Conservation (phyloP, 805 yeast species). For the Saturnispora silvae region DNA sequence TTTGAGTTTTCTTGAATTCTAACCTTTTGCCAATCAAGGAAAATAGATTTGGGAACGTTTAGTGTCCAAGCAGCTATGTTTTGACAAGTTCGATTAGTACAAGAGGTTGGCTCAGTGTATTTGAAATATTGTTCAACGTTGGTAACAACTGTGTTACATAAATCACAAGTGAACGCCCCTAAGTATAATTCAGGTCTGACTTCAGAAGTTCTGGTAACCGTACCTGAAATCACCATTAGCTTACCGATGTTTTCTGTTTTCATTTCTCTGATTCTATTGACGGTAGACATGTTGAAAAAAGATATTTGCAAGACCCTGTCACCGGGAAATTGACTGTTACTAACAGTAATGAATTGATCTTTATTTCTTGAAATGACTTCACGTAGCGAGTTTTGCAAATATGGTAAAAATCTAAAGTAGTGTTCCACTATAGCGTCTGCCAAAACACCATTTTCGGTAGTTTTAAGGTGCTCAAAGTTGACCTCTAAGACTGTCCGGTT, state of each 20-base stretch:
- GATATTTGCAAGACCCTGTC: slow-evolving; percentile 85
- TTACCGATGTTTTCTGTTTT: slow-evolving; percentile 84
- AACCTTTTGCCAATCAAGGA: slow-evolving; percentile 93
- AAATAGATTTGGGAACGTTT: slow-evolving; percentile 72
- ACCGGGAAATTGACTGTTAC: slow-evolving; percentile 30
- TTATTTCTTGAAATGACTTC: slow-evolving; percentile 63
- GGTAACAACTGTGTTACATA: slow-evolving; percentile 74
- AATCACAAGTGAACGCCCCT: slow-evolving; percentile 82
- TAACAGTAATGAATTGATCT: slow-evolving; percentile 42
- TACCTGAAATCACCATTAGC: slow-evolving; percentile 77
- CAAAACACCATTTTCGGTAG: slow-evolving; percentile 73
- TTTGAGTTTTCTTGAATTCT: slow-evolving; percentile 93
- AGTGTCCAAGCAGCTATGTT: slow-evolving; percentile 82
- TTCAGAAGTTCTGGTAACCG: slow-evolving; percentile 92
- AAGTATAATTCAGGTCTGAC: slow-evolving; percentile 88
- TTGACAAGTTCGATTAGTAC: slow-evolving; percentile 80
- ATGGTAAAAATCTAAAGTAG: slow-evolving; percentile 87
- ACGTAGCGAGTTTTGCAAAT: slow-evolving; percentile 62
- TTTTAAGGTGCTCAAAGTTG: slow-evolving; percentile 69
- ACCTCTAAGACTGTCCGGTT: slow-evolving; percentile 73
- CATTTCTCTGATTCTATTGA: slow-evolving; percentile 79
- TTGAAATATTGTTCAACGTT: slow-evolving; percentile 89
- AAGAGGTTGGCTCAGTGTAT: slow-evolving; percentile 89
- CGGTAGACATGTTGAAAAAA: slow-evolving; percentile 73
- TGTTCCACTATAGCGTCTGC: slow-evolving; percentile 87